Evolutionary conservation across 2,329 filamentous ascomycete genomes (phyloP).

Genomic region (Cryphonectria japonica): DNA sequence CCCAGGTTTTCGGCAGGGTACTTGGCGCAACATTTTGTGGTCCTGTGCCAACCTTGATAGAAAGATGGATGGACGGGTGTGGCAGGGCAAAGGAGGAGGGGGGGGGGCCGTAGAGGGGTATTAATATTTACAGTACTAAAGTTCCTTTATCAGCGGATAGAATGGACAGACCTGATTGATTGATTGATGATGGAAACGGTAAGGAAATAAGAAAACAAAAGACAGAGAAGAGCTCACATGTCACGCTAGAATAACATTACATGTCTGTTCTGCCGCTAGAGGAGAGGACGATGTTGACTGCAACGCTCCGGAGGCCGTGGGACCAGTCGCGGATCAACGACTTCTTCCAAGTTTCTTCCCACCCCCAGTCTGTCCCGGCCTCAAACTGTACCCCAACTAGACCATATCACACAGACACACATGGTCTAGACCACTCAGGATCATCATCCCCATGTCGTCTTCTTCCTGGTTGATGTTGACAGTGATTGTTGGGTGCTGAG

Average conservation of each 20-base stretch:
- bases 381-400: neutral
- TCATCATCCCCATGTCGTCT: neutral
- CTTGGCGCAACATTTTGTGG: neutral
- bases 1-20: neutral
- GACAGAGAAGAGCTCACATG: neutral
- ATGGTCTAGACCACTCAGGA: neutral
- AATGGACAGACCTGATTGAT: neutral
- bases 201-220: neutral
- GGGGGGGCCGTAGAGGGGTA: neutral
- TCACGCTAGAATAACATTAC: neutral
- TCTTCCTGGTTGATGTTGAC: neutral
- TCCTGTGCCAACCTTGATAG: neutral
- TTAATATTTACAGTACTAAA: neutral
- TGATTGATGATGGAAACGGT: neutral
- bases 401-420: neutral
- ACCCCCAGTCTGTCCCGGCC: neutral
- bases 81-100: no score
- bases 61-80: neutral
- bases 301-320: constrained; percentile 4
- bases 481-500: neutral
- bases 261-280: neutral
- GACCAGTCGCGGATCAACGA: neutral
- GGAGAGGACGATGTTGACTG: neutral
- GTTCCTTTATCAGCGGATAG: neutral
- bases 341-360: neutral